These are phyloP conservation scores for Hysterium pulicare DNA, from an alignment of 2,329 filamentous ascomycete species.

Conservation along the genomic window DNA sequence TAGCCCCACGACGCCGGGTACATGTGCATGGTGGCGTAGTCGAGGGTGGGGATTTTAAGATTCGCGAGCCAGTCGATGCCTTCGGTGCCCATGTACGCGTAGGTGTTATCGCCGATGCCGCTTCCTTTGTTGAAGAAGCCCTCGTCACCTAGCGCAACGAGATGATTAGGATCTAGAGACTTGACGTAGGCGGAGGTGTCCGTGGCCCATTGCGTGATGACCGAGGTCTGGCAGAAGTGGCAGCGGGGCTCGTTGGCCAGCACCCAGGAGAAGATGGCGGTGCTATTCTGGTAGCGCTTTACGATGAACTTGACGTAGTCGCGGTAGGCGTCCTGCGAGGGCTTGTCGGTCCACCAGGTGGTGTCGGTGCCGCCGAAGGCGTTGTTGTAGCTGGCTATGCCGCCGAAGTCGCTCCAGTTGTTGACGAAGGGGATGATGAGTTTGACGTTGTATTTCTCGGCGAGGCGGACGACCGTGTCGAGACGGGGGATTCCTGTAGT, in stretches of 20 bases:
- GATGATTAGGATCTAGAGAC: background rate
- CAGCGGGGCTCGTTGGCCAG: background rate
- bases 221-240: background rate
- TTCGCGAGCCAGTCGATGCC: background rate
- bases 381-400: background rate
- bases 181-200: background rate
- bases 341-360: background rate
- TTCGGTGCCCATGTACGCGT: background rate
- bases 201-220: background rate
- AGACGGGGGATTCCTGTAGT: background rate
- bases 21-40: background rate
- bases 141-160: background rate
- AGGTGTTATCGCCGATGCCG: background rate
- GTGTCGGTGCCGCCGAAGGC: background rate
- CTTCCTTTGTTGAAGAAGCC: background rate
- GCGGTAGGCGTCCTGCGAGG: background rate
- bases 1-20: background rate
- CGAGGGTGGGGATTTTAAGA: background rate
- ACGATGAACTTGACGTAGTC: background rate
- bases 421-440: background rate
- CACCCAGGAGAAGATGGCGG: background rate
- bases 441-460: background rate
- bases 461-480: background rate
- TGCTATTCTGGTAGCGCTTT: background rate
- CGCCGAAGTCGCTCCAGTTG: background rate